Evolutionary conservation across 495 filamentous ascomycete genomes (phyloP).

Genomic region (Aspergillus kassunensis): DNA sequence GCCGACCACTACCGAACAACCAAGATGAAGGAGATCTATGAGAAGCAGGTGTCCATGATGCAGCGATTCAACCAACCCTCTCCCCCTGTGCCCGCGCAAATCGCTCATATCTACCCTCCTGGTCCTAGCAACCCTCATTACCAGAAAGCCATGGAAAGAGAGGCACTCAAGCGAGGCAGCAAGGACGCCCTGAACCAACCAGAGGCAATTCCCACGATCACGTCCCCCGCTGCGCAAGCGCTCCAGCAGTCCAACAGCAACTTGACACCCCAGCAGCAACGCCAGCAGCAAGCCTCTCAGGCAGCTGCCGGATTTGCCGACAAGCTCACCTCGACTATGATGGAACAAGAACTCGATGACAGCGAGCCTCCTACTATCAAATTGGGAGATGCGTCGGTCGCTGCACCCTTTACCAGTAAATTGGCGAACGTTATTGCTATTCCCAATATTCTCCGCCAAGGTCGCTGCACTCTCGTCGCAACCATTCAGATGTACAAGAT

Average conservation of each 20-base stretch:
- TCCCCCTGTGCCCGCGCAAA: constrained; percentile 82
- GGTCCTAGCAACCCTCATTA: constrained; percentile 93
- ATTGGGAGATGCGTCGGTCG: constrained; percentile 94
- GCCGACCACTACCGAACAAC: constrained; percentile 87
- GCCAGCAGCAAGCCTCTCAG: constrained; percentile 59
- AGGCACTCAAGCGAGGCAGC: constrained; percentile 68
- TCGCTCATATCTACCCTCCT: constrained; percentile 92
- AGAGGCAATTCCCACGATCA: constrained; percentile 64
- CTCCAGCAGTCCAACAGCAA: constrained; percentile 54
- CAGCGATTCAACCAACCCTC: constrained; percentile 85
- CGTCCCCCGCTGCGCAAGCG: constrained; percentile 66
- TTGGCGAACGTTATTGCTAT: constrained; percentile 95
- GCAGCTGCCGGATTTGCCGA: constrained; percentile 79
- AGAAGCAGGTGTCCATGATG: constrained; percentile 91
- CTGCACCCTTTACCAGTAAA: constrained; percentile 97
- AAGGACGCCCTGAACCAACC: constrained; percentile 35
- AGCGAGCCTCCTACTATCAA: constrained; percentile 94
- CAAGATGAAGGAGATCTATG: constrained; percentile 98
- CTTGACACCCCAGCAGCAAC: constrained; percentile 52
- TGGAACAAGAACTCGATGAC: constrained; percentile 85
- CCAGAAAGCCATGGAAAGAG: constrained; percentile 82
- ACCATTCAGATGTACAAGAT: constrained; percentile 99
- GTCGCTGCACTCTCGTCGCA: constrained; percentile 92
- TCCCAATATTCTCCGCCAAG: constrained; percentile 97
- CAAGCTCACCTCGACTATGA: constrained; percentile 80